These are phyloP conservation scores for Chalciporus piperatoides DNA, from an alignment of 1,284 basidiomycete species.

Conservation along the genomic window DNA sequence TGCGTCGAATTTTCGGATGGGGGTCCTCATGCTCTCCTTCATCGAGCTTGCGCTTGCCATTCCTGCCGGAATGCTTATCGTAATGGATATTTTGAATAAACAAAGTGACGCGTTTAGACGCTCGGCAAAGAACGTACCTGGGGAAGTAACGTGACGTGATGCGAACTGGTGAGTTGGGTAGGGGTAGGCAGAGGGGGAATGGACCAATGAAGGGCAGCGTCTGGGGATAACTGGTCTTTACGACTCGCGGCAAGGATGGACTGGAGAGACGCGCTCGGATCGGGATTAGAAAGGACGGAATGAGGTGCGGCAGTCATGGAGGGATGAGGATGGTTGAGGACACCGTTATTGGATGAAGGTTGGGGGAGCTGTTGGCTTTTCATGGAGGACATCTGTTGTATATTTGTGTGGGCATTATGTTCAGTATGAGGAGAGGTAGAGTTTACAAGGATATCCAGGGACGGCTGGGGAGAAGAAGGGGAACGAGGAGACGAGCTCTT, in stretches of 20 bases:
- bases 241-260: slow-evolving; percentile 54
- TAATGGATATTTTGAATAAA: slow-evolving; percentile 17
- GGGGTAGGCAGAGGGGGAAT: slow-evolving; percentile 27
- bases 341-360: slow-evolving; percentile 25
- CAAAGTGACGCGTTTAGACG: slow-evolving; percentile 29
- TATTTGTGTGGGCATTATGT: slow-evolving; percentile 25
- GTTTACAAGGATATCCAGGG: slow-evolving; percentile 42
- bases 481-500: slow-evolving; percentile 38
- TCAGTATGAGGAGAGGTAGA: slow-evolving; percentile 29
- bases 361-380: slow-evolving; percentile 23
- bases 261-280: slow-evolving; percentile 59
- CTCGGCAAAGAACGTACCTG: slow-evolving; percentile 29
- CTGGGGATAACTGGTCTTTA: slow-evolving; percentile 37
- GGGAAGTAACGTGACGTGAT: slow-evolving; percentile 29
- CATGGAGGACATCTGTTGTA: slow-evolving; percentile 26
- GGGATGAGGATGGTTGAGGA: slow-evolving; percentile 34
- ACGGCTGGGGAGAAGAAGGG: slow-evolving; percentile 37
- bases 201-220: slow-evolving; percentile 44
- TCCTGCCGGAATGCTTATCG: slow-evolving; percentile 33
- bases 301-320: slow-evolving; percentile 34
- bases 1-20: slow-evolving; percentile 74
- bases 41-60: slow-evolving; percentile 71
- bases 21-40: slow-evolving; percentile 64
- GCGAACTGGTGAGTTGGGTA: slow-evolving; percentile 28
- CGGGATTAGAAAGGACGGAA: slow-evolving; percentile 40